Percentiles rank a stretch among this genome's conserved stretches.
phyloP scores from a whole-genome alignment of 2,329 filamentous ascomycete genomes.

The Incumbomyces lentus region DNA sequence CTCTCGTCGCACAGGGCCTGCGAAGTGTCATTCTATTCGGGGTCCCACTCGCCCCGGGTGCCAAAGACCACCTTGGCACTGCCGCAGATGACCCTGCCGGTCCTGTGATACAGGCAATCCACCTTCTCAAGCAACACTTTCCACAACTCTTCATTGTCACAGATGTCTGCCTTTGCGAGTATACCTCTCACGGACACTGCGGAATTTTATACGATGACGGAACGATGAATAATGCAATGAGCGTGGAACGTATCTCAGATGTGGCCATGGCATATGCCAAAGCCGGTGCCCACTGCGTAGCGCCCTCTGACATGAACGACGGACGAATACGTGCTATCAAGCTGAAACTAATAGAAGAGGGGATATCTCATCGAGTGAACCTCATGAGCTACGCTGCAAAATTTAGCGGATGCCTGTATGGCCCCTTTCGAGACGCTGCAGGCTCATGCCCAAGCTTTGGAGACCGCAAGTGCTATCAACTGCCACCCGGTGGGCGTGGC shows the following conservation, averaged over 20 bases:
- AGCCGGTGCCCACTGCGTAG: slow-evolving; percentile 91
- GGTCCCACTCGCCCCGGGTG: slow-evolving; percentile 68
- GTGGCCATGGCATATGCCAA: slow-evolving; percentile 97
- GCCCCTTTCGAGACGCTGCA: slow-evolving; percentile 92
- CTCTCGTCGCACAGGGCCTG: slow-evolving; percentile 80
- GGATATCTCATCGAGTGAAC: slow-evolving; percentile 79
- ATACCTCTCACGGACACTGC: slow-evolving; percentile 95
- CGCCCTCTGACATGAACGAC: slow-evolving; percentile 98
- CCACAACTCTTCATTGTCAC: slow-evolving; percentile 82
- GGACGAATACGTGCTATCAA: slow-evolving; percentile 96
- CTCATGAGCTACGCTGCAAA: slow-evolving; percentile 98
- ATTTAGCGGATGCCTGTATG: slow-evolving; percentile 92
- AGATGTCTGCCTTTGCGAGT: slow-evolving; percentile 96
- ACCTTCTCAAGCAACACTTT: slow-evolving; percentile 71
- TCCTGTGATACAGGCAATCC: slow-evolving; percentile 80
- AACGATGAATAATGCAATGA: slow-evolving; percentile 82
- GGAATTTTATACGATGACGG: slow-evolving; percentile 91
- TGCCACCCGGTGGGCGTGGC: slow-evolving; percentile 83
- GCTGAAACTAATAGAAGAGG: slow-evolving; percentile 90
- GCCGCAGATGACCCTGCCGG: slow-evolving; percentile 86
- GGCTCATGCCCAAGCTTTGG: slow-evolving; percentile 86
- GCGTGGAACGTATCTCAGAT: slow-evolving; percentile 87
- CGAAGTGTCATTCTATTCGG: slow-evolving; percentile 92
- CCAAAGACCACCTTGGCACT: slow-evolving; percentile 85
- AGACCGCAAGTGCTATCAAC: slow-evolving; percentile 91